Base-by-base conservation (phyloP, 148 eudicot species). In the Rhododendron mucronatum region DNA sequence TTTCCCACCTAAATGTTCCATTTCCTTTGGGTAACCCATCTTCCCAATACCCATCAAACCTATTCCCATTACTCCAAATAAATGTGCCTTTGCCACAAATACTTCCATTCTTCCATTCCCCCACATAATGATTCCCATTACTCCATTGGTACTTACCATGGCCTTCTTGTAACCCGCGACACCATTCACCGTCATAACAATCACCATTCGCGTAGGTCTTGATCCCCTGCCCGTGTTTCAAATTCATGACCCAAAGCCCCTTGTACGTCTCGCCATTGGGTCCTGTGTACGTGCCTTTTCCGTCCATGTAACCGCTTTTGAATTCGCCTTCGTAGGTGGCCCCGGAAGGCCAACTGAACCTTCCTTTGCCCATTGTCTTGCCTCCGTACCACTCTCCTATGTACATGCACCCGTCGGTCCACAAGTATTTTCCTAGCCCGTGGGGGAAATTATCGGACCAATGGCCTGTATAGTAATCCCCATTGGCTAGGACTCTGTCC, bases 251-350 rank as follows among this genome's bases (percentile, higher is more conserved):
- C 99, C 99, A 97, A 28, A 85, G 83, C 2, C 99, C 99, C 80
- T 84, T 91, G 44, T 92, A 97, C 8, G 50, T 89, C 69, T 95
- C 98, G 4, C 95, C 93, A 45, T 87, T 92, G 0, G 92, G 81
- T 0, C 94, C 94, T 2, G 89, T 90, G 78, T 94, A 95, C 0
- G 89, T 90, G 9, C 99, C 99, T 84, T 93, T 92, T 0, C 99
- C 99, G 69, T 97, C 98, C 92, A 97, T 97, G 80, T 93, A 97
- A 28, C 99, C 99, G 14, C 90, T 93, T 83, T 95, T 97, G 89
- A 97, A 97, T 84, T 94, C 95, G 0, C 99, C 99, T 78, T 97
- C 98, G 69, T 94, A 97, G 20, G 90, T 86, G 0, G 98, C 95
- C 50, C 98, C 98, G 0, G 94, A 93, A 65, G 99, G 98, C 99